Conservation (phyloP, 2,329 filamentous ascomycete species). For the Botrytis galanthina region DNA sequence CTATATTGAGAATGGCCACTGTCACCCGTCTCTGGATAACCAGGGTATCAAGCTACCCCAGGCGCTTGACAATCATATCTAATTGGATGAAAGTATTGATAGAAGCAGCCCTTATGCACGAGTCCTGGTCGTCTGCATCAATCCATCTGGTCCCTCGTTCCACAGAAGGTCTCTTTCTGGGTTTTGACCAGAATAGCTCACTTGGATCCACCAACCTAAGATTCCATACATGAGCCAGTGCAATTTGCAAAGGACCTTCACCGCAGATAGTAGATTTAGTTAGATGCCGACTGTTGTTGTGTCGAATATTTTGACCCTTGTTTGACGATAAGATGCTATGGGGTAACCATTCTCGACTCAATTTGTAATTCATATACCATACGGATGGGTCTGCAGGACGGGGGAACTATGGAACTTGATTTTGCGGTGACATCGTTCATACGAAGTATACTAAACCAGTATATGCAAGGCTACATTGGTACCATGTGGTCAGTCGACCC, state of each 20-base stretch:
- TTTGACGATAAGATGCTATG: not conserved
- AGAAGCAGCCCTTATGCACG: constrained; percentile 9
- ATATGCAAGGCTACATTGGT: not conserved
- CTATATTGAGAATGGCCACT: not conserved
- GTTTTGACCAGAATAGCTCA: constrained; percentile 6
- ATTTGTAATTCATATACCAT: no score
- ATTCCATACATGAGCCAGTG: not conserved
- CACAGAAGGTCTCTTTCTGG: constrained; percentile 7
- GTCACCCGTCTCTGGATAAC: not conserved
- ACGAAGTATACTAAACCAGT: not conserved
- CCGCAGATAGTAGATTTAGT: not conserved
- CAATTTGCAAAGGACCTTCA: no score
- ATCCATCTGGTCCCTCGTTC: constrained; percentile 6
- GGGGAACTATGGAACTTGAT: not conserved
- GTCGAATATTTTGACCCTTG: not conserved
- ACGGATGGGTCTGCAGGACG: not conserved
- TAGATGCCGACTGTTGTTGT: not conserved
- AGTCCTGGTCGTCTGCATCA: constrained; percentile 12
- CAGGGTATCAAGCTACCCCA: constrained; percentile 3
- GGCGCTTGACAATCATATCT: constrained; percentile 7
- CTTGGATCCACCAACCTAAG: not conserved
- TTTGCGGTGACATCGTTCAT: not conserved
- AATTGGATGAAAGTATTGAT: not conserved
- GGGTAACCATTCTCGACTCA: not conserved
- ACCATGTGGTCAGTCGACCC: not conserved